Percentiles rank a stretch among this genome's conserved stretches.
Conservation (phyloP, 306 rosid genomes). For the Trifolium dubium region DNA sequence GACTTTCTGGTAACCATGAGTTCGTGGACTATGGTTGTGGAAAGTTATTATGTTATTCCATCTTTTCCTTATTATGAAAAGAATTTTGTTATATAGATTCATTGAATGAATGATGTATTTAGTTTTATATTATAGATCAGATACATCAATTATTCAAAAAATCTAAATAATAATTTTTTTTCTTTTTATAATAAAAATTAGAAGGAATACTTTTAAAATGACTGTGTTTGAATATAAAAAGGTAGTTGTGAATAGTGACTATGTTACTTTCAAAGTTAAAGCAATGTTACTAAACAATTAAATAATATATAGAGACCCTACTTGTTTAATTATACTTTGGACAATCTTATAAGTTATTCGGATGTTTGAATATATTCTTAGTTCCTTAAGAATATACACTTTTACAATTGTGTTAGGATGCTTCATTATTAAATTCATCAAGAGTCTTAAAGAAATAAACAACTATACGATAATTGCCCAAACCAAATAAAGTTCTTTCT, state of each 20-base stretch:
- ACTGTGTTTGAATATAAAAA: neutral
- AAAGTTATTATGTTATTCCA: neutral
- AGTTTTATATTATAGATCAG: too few species aligned
- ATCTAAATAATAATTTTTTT: too few species aligned
- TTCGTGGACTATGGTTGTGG: neutral
- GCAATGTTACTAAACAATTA: neutral
- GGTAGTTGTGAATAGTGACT: constrained; percentile 4
- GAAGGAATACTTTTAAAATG: neutral
- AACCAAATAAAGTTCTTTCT: neutral
- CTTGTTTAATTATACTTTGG: neutral
- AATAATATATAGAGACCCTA: neutral
- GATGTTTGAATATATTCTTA: neutral
- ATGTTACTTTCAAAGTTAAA: constrained; percentile 9
- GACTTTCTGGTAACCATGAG: constrained; percentile 36
- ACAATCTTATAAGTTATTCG: neutral
- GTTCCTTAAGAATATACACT: neutral
- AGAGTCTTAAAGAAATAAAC: neutral
- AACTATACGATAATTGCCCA: neutral
- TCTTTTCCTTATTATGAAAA: too few species aligned
- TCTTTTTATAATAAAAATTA: too few species aligned
- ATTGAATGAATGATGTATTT: too few species aligned
- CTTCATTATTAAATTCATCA: too few species aligned
- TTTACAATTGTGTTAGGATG: neutral
- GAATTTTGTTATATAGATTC: too few species aligned
- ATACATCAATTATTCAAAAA: too few species aligned